These are phyloP conservation scores for Tricholoma terreum DNA, from an alignment of 768 basidiomycete genomes.

Conservation along the genomic window DNA sequence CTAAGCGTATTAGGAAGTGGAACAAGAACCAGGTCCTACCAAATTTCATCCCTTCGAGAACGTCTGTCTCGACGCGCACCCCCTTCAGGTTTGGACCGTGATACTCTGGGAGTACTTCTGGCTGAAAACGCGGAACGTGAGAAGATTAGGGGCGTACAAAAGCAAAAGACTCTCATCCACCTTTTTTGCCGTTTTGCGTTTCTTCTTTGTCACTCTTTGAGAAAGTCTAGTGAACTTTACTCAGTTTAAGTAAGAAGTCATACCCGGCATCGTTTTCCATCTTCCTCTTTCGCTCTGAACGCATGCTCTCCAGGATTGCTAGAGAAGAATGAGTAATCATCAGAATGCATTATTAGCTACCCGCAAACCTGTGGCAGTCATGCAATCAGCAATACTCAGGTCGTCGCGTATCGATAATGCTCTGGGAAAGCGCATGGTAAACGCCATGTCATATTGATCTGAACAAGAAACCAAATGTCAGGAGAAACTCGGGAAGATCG, in stretches of 20 bases:
- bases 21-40: slow-evolving; percentile 45
- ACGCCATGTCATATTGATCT: slow-evolving; percentile 83
- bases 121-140: slow-evolving; percentile 31
- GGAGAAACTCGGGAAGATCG: not conserved
- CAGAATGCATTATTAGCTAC: not conserved
- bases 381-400: slow-evolving; percentile 65
- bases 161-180: slow-evolving; percentile 23
- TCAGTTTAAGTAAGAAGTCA: slow-evolving; percentile 2
- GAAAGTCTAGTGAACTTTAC: not conserved
- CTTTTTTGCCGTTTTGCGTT: slow-evolving; percentile 53
- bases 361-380: slow-evolving; percentile 58
- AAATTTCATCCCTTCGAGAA: slow-evolving; percentile 78
- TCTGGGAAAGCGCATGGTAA: slow-evolving; percentile 94
- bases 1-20: slow-evolving; percentile 1
- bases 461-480: slow-evolving; percentile 4
- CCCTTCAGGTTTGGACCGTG: slow-evolving; percentile 61
- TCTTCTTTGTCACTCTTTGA: slow-evolving; percentile 48
- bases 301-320: slow-evolving; percentile 62
- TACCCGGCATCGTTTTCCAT: slow-evolving; percentile 61
- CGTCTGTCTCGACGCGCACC: slow-evolving; percentile 53
- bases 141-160: not conserved
- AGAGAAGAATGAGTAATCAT: not conserved
- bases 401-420: slow-evolving; percentile 80
- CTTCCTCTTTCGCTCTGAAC: slow-evolving; percentile 70
- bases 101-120: slow-evolving; percentile 61